These are phyloP conservation scores for Acmispon strigosus DNA, from an alignment of 306 rosid species.

Conservation along the genomic window DNA sequence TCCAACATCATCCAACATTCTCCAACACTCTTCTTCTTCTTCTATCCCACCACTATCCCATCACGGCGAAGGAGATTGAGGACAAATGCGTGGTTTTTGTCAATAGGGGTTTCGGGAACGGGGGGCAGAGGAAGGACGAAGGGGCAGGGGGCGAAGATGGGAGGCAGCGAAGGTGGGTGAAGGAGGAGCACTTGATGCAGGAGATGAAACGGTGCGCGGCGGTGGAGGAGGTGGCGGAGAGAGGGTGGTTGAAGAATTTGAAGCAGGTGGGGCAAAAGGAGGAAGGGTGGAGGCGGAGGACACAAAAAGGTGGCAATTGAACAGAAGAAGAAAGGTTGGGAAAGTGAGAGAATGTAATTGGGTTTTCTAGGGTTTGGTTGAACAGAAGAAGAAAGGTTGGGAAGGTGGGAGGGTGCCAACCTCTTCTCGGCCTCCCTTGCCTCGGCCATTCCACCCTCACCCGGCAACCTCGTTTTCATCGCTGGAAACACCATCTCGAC, in stretches of 20 bases:
- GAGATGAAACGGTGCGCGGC: slow-evolving; percentile 34
- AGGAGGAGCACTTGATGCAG: slow-evolving; percentile 67
- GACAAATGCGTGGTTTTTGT: slow-evolving; percentile 28
- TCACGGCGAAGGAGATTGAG: too few relatives aligned
- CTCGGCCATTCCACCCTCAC: too few relatives aligned
- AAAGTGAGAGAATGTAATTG: too few relatives aligned
- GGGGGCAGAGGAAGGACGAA: slow-evolving; percentile 46
- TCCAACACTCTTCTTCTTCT: too few relatives aligned
- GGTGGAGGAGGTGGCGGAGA: slow-evolving; percentile 24
- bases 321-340: too few relatives aligned
- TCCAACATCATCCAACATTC: too few relatives aligned
- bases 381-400: not conserved
- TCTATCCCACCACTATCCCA: too few relatives aligned
- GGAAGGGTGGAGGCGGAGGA: slow-evolving; percentile 64
- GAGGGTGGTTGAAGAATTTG: slow-evolving; percentile 41
- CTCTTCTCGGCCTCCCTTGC: too few relatives aligned
- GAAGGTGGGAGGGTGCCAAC: too few relatives aligned
- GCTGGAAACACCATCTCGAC: too few relatives aligned
- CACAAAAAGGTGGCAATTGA: too few relatives aligned
- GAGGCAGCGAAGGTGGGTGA: slow-evolving; percentile 62
- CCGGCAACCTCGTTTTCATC: too few relatives aligned
- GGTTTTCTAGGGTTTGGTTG: slow-evolving; percentile 20
- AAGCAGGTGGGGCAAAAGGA: slow-evolving; percentile 72
- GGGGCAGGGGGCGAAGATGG: slow-evolving; percentile 31
- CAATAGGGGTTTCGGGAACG: slow-evolving; percentile 24